phyloP scores from a whole-genome alignment of 2,329 filamentous ascomycete genomes.

The Dichotomopilus funicola region DNA sequence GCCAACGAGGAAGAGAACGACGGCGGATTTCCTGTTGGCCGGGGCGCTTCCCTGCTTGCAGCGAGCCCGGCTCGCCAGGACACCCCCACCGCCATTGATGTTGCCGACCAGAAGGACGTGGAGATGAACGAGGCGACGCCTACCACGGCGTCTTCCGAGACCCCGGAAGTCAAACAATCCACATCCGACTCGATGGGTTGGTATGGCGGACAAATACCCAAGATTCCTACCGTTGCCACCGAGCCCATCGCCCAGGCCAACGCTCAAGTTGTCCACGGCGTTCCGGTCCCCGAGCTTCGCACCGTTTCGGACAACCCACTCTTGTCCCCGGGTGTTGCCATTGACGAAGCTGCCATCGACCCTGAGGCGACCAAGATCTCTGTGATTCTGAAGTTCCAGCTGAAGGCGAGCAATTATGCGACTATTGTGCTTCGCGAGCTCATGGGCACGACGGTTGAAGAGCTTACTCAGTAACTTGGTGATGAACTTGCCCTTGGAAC shows the following conservation, averaged over 20 bases:
- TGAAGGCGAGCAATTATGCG: conserved; percentile 33
- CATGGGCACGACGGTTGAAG: conserved; percentile 22
- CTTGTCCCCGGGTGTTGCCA: conserved; percentile 12
- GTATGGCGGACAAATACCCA: conserved; percentile 16
- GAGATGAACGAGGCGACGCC: not conserved
- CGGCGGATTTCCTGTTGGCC: too few species aligned
- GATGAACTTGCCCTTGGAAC: not conserved
- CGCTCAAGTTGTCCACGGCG: conserved; percentile 13
- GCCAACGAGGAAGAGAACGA: conserved; percentile 4
- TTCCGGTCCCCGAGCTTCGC: conserved; percentile 16
- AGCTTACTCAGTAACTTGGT: not conserved
- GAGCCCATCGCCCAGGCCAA: not conserved
- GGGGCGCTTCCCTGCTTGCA: too few species aligned
- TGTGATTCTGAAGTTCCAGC: conserved; percentile 32
- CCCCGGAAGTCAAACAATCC: not conserved
- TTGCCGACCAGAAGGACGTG: not conserved
- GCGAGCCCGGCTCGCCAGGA: too few species aligned
- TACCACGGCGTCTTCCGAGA: too few species aligned
- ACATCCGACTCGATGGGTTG: conserved; percentile 7
- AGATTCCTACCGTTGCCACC: not conserved
- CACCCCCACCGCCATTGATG: not conserved
- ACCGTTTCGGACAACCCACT: conserved; percentile 22
- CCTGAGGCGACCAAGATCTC: conserved; percentile 28
- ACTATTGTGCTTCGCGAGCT: conserved; percentile 34
- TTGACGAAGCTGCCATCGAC: conserved; percentile 19